phyloP scores from a whole-genome alignment of 768 basidiomycete species.

The Hygrocybe punicea region DNA sequence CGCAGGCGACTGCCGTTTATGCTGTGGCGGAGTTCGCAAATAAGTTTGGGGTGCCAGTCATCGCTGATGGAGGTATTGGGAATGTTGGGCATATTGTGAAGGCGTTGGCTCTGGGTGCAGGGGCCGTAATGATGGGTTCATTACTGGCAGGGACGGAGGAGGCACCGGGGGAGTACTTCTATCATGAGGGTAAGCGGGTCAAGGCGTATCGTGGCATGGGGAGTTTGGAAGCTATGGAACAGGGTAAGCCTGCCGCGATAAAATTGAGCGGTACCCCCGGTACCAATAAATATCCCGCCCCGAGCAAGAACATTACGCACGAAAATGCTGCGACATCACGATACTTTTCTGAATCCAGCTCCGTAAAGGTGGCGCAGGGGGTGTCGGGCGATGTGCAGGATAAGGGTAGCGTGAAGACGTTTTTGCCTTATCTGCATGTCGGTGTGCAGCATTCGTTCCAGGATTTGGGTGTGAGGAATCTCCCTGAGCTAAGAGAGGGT shows the following conservation, averaged over 20 bases:
- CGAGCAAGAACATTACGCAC: conserved; percentile 45
- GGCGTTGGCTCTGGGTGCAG: conserved; percentile 88
- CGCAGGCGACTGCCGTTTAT: conserved; percentile 98
- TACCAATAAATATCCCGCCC: conserved; percentile 46
- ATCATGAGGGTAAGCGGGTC: conserved; percentile 97
- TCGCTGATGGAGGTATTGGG: conserved; percentile 92
- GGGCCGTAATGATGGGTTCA: conserved; percentile 99
- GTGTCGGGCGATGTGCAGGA: conserved; percentile 97
- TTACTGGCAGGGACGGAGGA: conserved; percentile 94
- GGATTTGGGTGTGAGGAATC: conserved; percentile 77
- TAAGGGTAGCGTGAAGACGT: conserved; percentile 91
- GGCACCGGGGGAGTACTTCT: conserved; percentile 98
- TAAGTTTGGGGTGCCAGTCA: conserved; percentile 93
- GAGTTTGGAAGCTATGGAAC: conserved; percentile 83
- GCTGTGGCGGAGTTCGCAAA: conserved; percentile 90
- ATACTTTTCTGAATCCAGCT: conserved; percentile 90
- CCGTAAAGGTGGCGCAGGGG: conserved; percentile 94
- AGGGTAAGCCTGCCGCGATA: conserved; percentile 51
- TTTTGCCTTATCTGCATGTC: conserved; percentile 79
- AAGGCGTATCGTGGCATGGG: conserved; percentile 99
- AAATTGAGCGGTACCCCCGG: conserved; percentile 27
- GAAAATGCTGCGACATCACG: conserved; percentile 96
- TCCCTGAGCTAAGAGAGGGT: conserved; percentile 62
- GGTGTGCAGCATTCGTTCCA: conserved; percentile 93
- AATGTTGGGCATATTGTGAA: conserved; percentile 99